Evolutionary conservation across 2,329 filamentous ascomycete genomes (phyloP), one percentile per base, ranked within the genome.

Genomic region (Kalaharituber pfeilii): DNA sequence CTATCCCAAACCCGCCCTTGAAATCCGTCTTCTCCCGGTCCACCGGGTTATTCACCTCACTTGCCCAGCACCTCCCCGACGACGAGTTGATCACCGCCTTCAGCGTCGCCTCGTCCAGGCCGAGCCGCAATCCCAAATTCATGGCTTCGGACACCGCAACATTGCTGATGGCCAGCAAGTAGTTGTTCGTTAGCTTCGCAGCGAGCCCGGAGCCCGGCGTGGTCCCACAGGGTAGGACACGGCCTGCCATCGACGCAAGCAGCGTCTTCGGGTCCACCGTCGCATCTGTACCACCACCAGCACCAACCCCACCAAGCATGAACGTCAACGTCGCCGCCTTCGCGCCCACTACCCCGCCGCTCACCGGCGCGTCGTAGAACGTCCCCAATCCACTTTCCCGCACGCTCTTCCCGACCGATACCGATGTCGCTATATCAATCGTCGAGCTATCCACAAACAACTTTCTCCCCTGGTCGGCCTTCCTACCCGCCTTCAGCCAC

Each of bases 311-410:
- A 44, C 91, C 91, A 54, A 96, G 79, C 91, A 98, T 96, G 68
- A 98, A 98, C 0, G 88, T 94, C 55, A 98, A 73, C 0, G 86
- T 88, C 29, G 84, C 91, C 11, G 86, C 86, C 5, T 79, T 75
- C 9, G 91, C 91, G 44, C 89, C 91, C 4, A 96, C 86, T 0
- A 95, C 88, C 51, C 91, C 91, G 49, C 91, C 91, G 0, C 89
- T 96, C 82, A 98, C 94, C 45, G 91, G 91, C 2, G 91, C 89
- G 66, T 98, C 91, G 56, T 95, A 81, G 65, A 96, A 95, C 52
- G 75, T 75, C 52, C 85, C 85, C 65, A 82, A 77, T 1, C 77
- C 73, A 1, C 79, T 78, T 4, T 76, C 76, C 25, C 9, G 24
- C 1, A 93, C 81, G 24, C 76, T 75, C 57, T 79, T 73, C 22